Evolutionary conservation across 2,329 filamentous ascomycete species (phyloP), one percentile per base, ranked within the genome.

Genomic region (Calonectria pseudoreteaudii): DNA sequence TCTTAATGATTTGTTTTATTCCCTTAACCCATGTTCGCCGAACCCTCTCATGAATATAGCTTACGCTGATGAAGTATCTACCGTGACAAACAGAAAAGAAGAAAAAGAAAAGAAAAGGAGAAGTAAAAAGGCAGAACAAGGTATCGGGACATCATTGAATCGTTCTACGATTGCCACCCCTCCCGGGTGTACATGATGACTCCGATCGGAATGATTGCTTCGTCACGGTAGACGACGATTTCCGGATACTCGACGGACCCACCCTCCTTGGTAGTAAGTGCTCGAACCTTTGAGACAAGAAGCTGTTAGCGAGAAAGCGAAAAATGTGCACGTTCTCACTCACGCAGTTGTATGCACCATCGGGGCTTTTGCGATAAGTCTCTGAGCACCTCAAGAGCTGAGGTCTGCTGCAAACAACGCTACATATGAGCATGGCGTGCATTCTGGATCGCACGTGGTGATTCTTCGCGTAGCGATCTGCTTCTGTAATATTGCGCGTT

Each of bases 151-250:
- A 26, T 10, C 4, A 23, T 16, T 7, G 13, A 4, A 3, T 18
- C 6, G 28, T 11, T 10, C 23, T 62, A 62, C 9, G 56, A 36
- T 11, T 30, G 34, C 47, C 47, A 38, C 16, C 66, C 66, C 23
- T 41, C 16, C 10, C 67, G 56, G 7, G 68, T 71, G 14, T 74
- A 74, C 34, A 69, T 67, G 0, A 77, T 60, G 0, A 75, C 56
- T 0, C 28, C 73, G 0, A 77, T n/a, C 0, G 75, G 75, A 9
- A 70, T 18, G 1, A 77, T 74, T 0, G 75, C 68, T 3, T 77
- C 75, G 20, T 75, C 50, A 0, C 73, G 73, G 26, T 77, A 75
- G 0, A 77, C 73, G 0, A 75, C 38, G 0, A 56, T 68, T 31
- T 77, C 70, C 0, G 70, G 75, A 18, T 67, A 49, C 3, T 16